phyloP scores from a whole-genome alignment of 768 basidiomycete genomes.

The Psilocybe cyanescens region DNA sequence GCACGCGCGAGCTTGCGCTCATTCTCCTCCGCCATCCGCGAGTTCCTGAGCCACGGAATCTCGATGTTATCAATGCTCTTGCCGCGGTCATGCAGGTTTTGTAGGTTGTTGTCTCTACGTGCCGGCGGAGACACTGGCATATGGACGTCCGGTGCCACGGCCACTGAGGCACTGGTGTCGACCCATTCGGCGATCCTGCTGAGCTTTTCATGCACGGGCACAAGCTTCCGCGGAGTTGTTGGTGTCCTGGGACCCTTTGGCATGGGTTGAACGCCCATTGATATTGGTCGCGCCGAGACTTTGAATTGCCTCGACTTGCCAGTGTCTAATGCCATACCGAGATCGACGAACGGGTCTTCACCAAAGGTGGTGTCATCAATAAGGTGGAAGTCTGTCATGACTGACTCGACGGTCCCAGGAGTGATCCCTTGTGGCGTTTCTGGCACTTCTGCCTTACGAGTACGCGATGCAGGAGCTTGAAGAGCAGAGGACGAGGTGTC shows the following conservation, averaged over 20 bases:
- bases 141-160: conserved; percentile 6
- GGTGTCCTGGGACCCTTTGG: background rate
- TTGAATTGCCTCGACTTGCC: conserved; percentile 22
- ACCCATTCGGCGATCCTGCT: conserved; percentile 22
- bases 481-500: background rate
- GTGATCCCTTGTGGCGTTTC: conserved; percentile 14
- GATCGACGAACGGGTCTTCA: conserved; percentile 20
- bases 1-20: conserved; percentile 8
- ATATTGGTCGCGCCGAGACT: background rate
- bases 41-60: conserved; percentile 20
- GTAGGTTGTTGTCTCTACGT: conserved; percentile 17
- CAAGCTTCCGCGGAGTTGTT: conserved; percentile 5
- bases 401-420: conserved; percentile 16
- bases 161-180: conserved; percentile 18
- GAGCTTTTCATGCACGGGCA: conserved; percentile 15
- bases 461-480: background rate
- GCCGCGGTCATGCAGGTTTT: conserved; percentile 25
- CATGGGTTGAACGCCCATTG: background rate
- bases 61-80: conserved; percentile 23
- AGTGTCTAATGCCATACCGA: conserved; percentile 20
- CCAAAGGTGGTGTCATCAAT: background rate
- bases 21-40: conserved; percentile 5
- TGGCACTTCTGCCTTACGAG: background rate
- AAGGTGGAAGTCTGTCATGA: conserved; percentile 4
- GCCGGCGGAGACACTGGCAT: conserved; percentile 7